Base-by-base conservation (phyloP, 2,329 filamentous ascomycete genomes). In the Sporothrix variecibatus region DNA sequence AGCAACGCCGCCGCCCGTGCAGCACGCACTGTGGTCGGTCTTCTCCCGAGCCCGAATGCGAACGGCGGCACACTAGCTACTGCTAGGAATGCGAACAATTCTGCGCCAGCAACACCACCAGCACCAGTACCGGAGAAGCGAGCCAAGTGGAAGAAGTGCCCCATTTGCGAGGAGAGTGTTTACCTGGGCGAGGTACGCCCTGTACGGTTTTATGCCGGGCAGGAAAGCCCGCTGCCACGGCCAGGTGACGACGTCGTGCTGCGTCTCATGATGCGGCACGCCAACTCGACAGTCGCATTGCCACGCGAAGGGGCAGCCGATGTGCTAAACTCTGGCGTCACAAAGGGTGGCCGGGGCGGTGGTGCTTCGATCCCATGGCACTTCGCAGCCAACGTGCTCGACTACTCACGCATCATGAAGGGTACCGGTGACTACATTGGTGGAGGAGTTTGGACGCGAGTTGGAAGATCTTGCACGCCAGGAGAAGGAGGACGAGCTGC, bases 371-470 rank as follows among this genome's bases (percentile, higher is more conserved):
- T 98, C 49, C 96, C 96, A 0, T 99, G 96, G 96, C 94, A 97
- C 81, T 94, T 96, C 82, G 94, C 94, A 6, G 94, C 94, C 11
- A 97, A 97, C 79, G 94, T 97, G 49, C 88, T 77, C 80, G 96
- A 99, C 81, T 99, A 98, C 82, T 94, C 95, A 20, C 90, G 95
- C 53, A 92, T 98, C 73, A 97, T 99, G 93, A 97, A 95, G 81
- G 96, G 95, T 7, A 95, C 94, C 4, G 90, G 93, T 78, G 91
- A 93, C 46, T 99, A 99, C 80, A 95, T 99, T 99, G 92, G 81
- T 85, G 15, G 86, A 90, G 72, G 93, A 98, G 80, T 95, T 92
- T 78, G 90, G 97, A 76, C 85, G 89, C 51, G 95, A 98, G 80
- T 91, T 97, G 49, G 85, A 88, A 53, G 91, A 93, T 23, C 85